phyloP scores from a whole-genome alignment of 2,329 filamentous ascomycete genomes.

The Fusarium ambrosium region DNA sequence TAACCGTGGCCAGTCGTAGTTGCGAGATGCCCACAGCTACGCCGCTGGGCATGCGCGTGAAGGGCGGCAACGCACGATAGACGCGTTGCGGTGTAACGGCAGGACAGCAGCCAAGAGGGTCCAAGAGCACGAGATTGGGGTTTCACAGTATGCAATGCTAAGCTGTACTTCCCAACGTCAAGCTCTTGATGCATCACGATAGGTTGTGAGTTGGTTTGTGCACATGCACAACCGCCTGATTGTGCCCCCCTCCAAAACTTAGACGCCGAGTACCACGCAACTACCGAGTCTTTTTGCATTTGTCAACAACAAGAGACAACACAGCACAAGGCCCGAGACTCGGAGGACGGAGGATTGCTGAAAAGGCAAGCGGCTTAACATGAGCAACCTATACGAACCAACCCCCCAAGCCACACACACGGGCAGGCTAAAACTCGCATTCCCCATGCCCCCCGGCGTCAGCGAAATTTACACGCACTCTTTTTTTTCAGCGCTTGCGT shows the following conservation, averaged over 20 bases:
- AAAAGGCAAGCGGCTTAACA: neutral
- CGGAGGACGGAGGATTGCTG: constrained; percentile 2
- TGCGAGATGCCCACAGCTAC: constrained; percentile 14
- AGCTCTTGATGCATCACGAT: neutral
- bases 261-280: constrained; percentile 11
- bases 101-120: constrained; percentile 7
- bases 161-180: neutral
- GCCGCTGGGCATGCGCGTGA: constrained; percentile 34
- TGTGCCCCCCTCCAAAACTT: neutral
- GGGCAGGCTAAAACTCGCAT: constrained; percentile 18
- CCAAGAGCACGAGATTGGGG: constrained; percentile 13
- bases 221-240: neutral
- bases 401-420: constrained; percentile 6
- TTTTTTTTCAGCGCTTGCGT: constrained; percentile 2
- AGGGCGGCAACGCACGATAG: constrained; percentile 35
- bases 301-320: neutral
- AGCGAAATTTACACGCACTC: neutral
- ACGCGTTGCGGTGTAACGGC: constrained; percentile 30
- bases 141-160: constrained; percentile 27
- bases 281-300: neutral
- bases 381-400: constrained; percentile 7
- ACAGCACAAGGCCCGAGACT: neutral
- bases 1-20: constrained; percentile 2
- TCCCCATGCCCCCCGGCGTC: constrained; percentile 4
- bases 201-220: neutral